Percentiles rank a stretch among this genome's conserved stretches.
Conservation (phyloP, 208 protist species). For the Leptomonas seymouri region DNA sequence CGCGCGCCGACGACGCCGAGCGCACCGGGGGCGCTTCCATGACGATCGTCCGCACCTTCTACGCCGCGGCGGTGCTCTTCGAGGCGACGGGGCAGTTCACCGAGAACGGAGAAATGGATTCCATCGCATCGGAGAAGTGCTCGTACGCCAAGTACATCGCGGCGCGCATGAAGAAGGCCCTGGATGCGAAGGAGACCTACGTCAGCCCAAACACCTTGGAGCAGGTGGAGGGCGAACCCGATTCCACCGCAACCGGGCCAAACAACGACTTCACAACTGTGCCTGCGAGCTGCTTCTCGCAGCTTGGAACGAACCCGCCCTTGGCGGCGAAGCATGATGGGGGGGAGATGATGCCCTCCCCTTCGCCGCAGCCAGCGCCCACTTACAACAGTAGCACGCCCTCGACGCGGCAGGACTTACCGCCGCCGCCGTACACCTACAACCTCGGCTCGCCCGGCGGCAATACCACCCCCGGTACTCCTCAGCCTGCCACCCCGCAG, state of each 20-base stretch:
- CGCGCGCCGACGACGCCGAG: slow-evolving; percentile 80
- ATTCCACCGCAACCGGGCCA: background rate
- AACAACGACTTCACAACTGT: slow-evolving; percentile 11
- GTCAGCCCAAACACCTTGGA: slow-evolving; percentile 52
- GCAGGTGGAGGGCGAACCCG: slow-evolving; percentile 18
- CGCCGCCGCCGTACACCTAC: slow-evolving; percentile 20
- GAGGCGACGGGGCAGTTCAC: slow-evolving; percentile 86
- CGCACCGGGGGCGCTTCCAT: slow-evolving; percentile 47
- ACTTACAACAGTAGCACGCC: background rate
- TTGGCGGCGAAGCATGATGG: background rate
- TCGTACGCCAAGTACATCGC: slow-evolving; percentile 86
- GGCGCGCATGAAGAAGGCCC: slow-evolving; percentile 69
- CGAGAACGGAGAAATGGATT: slow-evolving; percentile 57
- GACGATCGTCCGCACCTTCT: slow-evolving; percentile 71
- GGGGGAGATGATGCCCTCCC: no score
- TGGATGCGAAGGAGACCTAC: slow-evolving; percentile 58
- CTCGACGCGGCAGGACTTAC: background rate
- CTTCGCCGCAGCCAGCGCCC: background rate
- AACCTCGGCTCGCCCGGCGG: slow-evolving; percentile 5
- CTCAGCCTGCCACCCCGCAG: background rate
- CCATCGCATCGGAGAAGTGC: slow-evolving; percentile 65
- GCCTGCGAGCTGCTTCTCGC: slow-evolving; percentile 25
- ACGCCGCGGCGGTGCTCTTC: slow-evolving; percentile 67
- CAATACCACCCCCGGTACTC: background rate
- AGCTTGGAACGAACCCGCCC: slow-evolving; percentile 1